Conservation (phyloP, 2,329 filamentous ascomycete species). For the Diaporthe citrichinensis region DNA sequence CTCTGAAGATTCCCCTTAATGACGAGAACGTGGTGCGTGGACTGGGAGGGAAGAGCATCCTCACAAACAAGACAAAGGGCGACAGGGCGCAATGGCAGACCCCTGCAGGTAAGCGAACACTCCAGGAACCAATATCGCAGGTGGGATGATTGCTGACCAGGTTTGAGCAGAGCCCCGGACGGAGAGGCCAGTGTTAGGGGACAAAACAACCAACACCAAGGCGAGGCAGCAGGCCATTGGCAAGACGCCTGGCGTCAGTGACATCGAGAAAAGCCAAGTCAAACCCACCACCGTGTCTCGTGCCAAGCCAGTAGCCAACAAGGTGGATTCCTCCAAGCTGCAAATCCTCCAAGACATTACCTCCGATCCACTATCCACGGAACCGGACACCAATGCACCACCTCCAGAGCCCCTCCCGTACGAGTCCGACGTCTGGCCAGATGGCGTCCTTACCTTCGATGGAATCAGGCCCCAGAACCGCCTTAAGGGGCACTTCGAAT, state of each 20-base stretch:
- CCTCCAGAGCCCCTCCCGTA: conserved; percentile 68
- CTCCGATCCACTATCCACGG: conserved; percentile 59
- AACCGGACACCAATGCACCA: conserved; percentile 50
- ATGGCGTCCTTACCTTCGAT: conserved; percentile 68
- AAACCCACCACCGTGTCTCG: conserved; percentile 73
- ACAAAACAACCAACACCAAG: conserved; percentile 98
- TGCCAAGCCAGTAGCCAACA: conserved; percentile 69
- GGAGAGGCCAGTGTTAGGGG: conserved; percentile 83
- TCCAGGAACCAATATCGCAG: neutral
- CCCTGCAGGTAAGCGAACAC: conserved; percentile 77
- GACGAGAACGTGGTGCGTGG: conserved; percentile 83
- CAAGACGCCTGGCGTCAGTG: conserved; percentile 62
- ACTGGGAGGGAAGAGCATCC: conserved; percentile 68
- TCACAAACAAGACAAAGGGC: conserved; percentile 51
- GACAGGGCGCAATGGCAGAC: conserved; percentile 65
- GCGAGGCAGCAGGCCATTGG: conserved; percentile 77
- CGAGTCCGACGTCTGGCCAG: conserved; percentile 77
- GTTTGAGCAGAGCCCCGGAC: conserved; percentile 69
- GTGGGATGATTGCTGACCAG: conserved; percentile 23
- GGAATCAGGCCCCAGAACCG: conserved; percentile 71
- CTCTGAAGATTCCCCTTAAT: conserved; percentile 81
- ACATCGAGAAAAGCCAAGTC: conserved; percentile 73
- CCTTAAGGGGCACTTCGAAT: conserved; percentile 72
- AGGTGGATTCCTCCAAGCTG: conserved; percentile 71
- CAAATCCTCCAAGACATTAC: conserved; percentile 70